Percentiles rank a stretch among this genome's conserved stretches.
Conservation (phyloP, 306 rosid species). For the Prunus mongolica region DNA sequence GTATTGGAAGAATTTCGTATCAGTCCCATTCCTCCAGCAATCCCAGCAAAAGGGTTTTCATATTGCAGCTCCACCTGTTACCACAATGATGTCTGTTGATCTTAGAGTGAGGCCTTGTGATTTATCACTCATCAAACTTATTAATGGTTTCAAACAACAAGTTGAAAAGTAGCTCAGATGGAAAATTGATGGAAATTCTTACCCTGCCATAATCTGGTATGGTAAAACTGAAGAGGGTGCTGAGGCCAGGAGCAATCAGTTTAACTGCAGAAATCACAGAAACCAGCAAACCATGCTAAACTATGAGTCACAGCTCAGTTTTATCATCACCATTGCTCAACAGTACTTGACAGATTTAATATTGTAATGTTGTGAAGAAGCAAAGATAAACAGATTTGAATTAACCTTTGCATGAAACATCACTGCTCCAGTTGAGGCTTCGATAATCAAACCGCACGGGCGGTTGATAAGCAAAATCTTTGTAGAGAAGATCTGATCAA, state of each 20-base stretch:
- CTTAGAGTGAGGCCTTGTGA: not conserved
- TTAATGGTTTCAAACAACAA: not conserved
- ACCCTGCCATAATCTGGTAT: constrained; percentile 59
- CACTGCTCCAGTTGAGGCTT: constrained; percentile 47
- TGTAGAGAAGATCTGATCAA: constrained; percentile 56
- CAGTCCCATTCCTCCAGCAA: constrained; percentile 59
- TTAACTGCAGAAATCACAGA: constrained; percentile 38
- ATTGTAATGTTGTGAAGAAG: not conserved
- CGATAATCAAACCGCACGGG: constrained; percentile 43
- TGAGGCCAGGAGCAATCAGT: constrained; percentile 55
- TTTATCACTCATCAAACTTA: not conserved
- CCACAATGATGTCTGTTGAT: not conserved
- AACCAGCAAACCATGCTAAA: constrained; percentile 19
- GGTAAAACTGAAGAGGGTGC: constrained; percentile 36
- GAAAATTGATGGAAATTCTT: constrained; percentile 3
- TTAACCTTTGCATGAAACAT: constrained; percentile 53
- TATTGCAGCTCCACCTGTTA: constrained; percentile 59
- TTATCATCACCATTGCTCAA: not conserved
- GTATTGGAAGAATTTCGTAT: constrained; percentile 28
- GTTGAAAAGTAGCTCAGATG: not conserved
- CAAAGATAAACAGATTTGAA: not conserved
- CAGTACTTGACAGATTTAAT: not conserved
- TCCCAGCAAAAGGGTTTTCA: constrained; percentile 36
- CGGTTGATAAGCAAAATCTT: constrained; percentile 41
- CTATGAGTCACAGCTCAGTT: not conserved